Evolutionary conservation across 306 rosid species (phyloP).

Genomic region (Vigna nakashimae): DNA sequence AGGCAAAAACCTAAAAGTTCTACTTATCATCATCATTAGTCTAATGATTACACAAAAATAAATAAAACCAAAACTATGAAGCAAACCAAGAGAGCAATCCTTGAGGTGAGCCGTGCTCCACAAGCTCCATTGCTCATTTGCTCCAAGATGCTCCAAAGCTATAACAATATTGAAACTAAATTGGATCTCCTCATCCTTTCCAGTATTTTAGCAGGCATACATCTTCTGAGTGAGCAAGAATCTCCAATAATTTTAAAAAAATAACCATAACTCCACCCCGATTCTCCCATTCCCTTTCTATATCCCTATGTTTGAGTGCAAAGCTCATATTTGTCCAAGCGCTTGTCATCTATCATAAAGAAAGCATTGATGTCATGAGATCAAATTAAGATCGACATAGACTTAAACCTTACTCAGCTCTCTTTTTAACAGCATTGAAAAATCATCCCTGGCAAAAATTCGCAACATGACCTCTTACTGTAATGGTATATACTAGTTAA

Average conservation of each 20-base stretch:
- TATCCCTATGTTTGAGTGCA: slow-evolving; percentile 98
- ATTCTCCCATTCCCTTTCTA: slow-evolving; percentile 99
- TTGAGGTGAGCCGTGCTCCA: slow-evolving; percentile 99
- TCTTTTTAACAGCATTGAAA: slow-evolving; percentile 65
- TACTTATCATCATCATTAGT: slow-evolving; percentile 55
- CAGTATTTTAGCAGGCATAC: slow-evolving; percentile 90
- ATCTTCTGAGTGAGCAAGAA: slow-evolving; percentile 97
- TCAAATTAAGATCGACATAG: slow-evolving; percentile 76
- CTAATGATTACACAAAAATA: slow-evolving; percentile 62
- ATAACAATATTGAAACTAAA: slow-evolving; percentile 83
- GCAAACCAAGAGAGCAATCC: slow-evolving; percentile 99
- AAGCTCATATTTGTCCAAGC: slow-evolving; percentile 99
- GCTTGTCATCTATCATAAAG: slow-evolving; percentile 99
- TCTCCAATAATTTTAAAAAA: slow-evolving; percentile 87
- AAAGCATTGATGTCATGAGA: slow-evolving; percentile 97
- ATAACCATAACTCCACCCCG: slow-evolving; percentile 95
- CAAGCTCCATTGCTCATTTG: slow-evolving; percentile 99
- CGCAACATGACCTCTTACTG: slow-evolving; percentile 46
- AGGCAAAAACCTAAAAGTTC: slow-evolving; percentile 46
- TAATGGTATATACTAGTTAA: slow-evolving; percentile 46
- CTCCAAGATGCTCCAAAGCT: slow-evolving; percentile 99
- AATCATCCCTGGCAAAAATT: slow-evolving; percentile 54
- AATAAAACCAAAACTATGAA: slow-evolving; percentile 88
- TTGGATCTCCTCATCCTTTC: slow-evolving; percentile 95
- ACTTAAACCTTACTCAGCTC: slow-evolving; percentile 85